A percentile compares a stretch with the other conserved stretches of the same genome.
Evolutionary conservation across 108 stramenopile genomes (phyloP).

Genomic region (Cyclostephanos tholiformis): DNA sequence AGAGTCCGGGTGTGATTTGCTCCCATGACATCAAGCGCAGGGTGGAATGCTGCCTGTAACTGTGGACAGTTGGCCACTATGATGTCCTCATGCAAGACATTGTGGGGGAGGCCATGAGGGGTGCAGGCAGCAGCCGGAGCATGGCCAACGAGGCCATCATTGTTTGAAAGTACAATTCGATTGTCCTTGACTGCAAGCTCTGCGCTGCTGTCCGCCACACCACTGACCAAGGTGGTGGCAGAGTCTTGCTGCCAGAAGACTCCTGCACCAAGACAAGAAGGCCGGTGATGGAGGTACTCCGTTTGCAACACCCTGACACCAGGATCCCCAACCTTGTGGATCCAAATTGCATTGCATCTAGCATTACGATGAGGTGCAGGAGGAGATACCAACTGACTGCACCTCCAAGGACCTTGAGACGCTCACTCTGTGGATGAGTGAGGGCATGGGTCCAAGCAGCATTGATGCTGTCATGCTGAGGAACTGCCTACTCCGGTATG

Average conservation of each 20-base stretch:
- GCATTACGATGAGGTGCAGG: not conserved
- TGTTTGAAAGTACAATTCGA: too few relatives aligned
- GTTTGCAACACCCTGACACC: not conserved
- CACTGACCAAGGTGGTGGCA: not conserved
- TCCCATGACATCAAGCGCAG: too few relatives aligned
- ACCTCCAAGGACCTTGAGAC: not conserved
- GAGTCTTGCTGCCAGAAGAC: not conserved
- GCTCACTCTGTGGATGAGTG: too few relatives aligned
- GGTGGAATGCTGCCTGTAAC: not conserved
- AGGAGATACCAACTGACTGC: not conserved
- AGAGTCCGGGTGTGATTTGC: too few relatives aligned
- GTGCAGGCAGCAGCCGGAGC: too few relatives aligned
- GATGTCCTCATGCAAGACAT: not conserved
- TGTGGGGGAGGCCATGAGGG: not conserved
- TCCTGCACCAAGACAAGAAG: not conserved
- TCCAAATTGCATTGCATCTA: not conserved
- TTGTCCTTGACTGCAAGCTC: not conserved
- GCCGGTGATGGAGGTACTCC: slow-evolving; percentile 14
- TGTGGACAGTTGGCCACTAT: not conserved
- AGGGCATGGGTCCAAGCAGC: too few relatives aligned
- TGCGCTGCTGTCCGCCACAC: too few relatives aligned
- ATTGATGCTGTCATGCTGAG: too few relatives aligned
- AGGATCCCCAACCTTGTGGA: slow-evolving; percentile 2
- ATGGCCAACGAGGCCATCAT: too few relatives aligned
- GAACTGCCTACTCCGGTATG: too few relatives aligned